Evolutionary conservation across 345 rosid genomes (phyloP).

Genomic region (Populus tremula): DNA sequence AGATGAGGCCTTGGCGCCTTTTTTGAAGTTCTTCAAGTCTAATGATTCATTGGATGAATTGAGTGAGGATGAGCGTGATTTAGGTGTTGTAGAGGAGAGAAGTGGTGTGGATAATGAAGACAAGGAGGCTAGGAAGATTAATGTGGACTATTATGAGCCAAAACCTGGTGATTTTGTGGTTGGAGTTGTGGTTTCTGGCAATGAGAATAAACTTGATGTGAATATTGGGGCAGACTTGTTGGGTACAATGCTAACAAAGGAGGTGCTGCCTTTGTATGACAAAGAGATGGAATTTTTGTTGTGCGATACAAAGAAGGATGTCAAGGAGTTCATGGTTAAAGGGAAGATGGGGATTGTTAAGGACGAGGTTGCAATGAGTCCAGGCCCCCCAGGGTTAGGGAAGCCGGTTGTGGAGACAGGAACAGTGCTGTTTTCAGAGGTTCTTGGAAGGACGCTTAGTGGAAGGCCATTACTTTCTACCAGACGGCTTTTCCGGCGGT

Average conservation of each 20-base stretch:
- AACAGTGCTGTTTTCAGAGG: slow-evolving; percentile 80
- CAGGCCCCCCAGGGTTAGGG: slow-evolving; percentile 37
- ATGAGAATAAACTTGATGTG: slow-evolving; percentile 88
- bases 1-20: slow-evolving; percentile 74
- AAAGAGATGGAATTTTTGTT: slow-evolving; percentile 65
- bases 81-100: slow-evolving; percentile 27
- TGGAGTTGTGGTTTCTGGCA: slow-evolving; percentile 97
- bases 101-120: slow-evolving; percentile 11
- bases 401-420: slow-evolving; percentile 84
- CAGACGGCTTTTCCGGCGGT: slow-evolving; percentile 57
- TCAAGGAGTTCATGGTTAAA: slow-evolving; percentile 50
- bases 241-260: slow-evolving; percentile 95
- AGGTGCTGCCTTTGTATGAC: slow-evolving; percentile 74
- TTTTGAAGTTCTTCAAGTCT: slow-evolving; percentile 72
- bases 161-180: slow-evolving; percentile 78
- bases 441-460: slow-evolving; percentile 85
- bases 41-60: slow-evolving; percentile 32
- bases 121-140: slow-evolving; percentile 40
- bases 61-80: slow-evolving; percentile 22
- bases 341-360: slow-evolving; percentile 88
- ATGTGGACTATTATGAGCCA: slow-evolving; percentile 76
- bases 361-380: slow-evolving; percentile 52
- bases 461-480: slow-evolving; percentile 89
- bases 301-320: slow-evolving; percentile 62
- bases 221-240: slow-evolving; percentile 79